Evolutionary conservation across 805 yeast genomes (phyloP).

Genomic region (Ogataea pilisensis): DNA sequence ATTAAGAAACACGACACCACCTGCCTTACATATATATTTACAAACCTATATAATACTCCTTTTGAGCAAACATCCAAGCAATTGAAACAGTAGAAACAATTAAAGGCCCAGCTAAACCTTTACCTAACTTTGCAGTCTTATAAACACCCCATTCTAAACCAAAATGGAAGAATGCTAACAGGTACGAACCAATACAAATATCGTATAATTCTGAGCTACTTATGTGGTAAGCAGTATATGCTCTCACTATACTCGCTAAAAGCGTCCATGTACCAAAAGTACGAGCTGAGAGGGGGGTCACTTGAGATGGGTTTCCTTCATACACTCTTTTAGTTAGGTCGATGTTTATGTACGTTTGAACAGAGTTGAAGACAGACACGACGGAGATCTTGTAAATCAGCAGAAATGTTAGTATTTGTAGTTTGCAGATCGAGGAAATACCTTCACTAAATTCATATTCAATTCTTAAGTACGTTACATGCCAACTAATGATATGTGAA

Average conservation of each 20-base stretch:
- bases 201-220: constrained; percentile 68
- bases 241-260: constrained; percentile 76
- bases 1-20: no score
- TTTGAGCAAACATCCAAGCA: constrained; percentile 76
- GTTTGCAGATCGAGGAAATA: no score
- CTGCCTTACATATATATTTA: no score
- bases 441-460: no score
- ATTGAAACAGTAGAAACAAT: constrained; percentile 72
- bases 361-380: constrained; percentile 88
- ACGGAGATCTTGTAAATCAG: constrained; percentile 50
- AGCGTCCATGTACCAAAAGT: constrained; percentile 99
- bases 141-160: constrained; percentile 76
- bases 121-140: constrained; percentile 77
- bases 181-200: constrained; percentile 73
- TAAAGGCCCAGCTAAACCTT: constrained; percentile 87
- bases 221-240: constrained; percentile 80
- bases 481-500: no score
- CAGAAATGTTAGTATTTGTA: constrained; percentile 8
- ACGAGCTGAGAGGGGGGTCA: constrained; percentile 71
- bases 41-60: constrained; percentile 48
- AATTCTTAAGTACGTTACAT: no score
- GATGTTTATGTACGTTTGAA: constrained; percentile 74
- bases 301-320: constrained; percentile 55
- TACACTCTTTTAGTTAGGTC: constrained; percentile 78
- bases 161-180: constrained; percentile 82